These are phyloP conservation scores for Jacaranda copaia DNA, from an alignment of 257 asterid species.

Conservation along the genomic window DNA sequence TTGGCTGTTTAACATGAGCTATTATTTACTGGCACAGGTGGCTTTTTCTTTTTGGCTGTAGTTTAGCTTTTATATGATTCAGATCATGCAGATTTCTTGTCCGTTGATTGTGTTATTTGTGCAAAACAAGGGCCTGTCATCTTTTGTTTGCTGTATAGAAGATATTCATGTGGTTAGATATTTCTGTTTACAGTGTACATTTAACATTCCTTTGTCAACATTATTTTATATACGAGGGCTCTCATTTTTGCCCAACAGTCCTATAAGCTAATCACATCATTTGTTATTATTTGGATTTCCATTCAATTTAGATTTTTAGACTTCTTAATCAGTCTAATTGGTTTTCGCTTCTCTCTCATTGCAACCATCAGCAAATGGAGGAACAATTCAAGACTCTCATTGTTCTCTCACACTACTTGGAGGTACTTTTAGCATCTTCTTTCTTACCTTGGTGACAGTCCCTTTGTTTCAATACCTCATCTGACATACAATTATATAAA, in stretches of 20 bases:
- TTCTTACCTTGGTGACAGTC: not conserved
- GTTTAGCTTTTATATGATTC: not conserved
- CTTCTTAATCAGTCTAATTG: conserved; percentile 28
- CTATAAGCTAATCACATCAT: not conserved
- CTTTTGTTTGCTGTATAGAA: conserved; percentile 5
- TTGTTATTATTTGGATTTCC: not conserved
- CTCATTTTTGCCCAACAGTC: not conserved
- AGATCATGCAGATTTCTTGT: not conserved
- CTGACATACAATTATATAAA: not conserved
- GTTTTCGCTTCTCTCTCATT: not conserved
- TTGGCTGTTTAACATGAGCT: not conserved
- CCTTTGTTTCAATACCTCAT: not conserved
- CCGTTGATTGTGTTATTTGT: not conserved
- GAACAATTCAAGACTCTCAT: conserved; percentile 94
- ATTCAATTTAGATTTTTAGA: not conserved
- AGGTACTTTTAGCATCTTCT: conserved; percentile 55
- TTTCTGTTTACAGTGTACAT: conserved; percentile 5
- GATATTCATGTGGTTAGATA: conserved; percentile 2
- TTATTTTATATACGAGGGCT: not conserved
- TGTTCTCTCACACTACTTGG: conserved; percentile 89
- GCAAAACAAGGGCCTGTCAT: conserved; percentile 6
- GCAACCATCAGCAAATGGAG: conserved; percentile 76
- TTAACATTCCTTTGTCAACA: not conserved
- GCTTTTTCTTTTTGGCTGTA: not conserved
- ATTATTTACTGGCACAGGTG: not conserved